Evolutionary conservation across 1,139 yeast species (phyloP).

Genomic region (Sugiyamaella castrensis): DNA sequence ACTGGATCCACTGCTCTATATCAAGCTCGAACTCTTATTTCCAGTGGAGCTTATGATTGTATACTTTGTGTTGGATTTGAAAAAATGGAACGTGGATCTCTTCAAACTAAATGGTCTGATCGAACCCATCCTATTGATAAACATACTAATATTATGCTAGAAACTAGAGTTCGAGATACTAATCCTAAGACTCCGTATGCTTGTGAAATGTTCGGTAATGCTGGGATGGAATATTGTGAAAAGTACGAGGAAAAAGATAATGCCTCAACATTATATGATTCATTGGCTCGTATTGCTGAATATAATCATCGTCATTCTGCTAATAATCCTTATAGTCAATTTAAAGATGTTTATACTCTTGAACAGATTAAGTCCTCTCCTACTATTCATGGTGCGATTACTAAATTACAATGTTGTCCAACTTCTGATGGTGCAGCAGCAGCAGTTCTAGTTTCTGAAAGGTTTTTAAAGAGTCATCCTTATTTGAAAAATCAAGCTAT

Average conservation of each 20-base stretch:
- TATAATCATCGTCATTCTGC: conserved; percentile 33
- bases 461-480: conserved; percentile 53
- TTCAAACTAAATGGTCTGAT: conserved; percentile 28
- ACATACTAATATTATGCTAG: conserved; percentile 24
- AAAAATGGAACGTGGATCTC: conserved; percentile 33
- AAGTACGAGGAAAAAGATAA: conserved; percentile 27
- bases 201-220: conserved; percentile 35
- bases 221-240: conserved; percentile 31
- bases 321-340: conserved; percentile 36
- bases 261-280: conserved; percentile 3
- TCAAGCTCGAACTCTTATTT: conserved; percentile 29
- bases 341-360: conserved; percentile 29
- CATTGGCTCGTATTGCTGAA: conserved; percentile 32
- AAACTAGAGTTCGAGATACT: conserved; percentile 16
- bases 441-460: conserved; percentile 68
- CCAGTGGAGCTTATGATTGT: conserved; percentile 30
- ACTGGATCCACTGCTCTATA: conserved; percentile 34
- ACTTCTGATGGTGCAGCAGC: conserved; percentile 81
- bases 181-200: conserved; percentile 27
- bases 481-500: conserved; percentile 29
- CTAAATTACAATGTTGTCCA: conserved; percentile 35
- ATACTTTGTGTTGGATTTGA: conserved; percentile 35
- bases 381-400: conserved; percentile 27
- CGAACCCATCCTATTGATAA: conserved; percentile 31
- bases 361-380: conserved; percentile 32